Evolutionary conservation across 2,329 filamentous ascomycete species (phyloP), one percentile per base, ranked within the genome.

Genomic region (Anthostomella pinea): DNA sequence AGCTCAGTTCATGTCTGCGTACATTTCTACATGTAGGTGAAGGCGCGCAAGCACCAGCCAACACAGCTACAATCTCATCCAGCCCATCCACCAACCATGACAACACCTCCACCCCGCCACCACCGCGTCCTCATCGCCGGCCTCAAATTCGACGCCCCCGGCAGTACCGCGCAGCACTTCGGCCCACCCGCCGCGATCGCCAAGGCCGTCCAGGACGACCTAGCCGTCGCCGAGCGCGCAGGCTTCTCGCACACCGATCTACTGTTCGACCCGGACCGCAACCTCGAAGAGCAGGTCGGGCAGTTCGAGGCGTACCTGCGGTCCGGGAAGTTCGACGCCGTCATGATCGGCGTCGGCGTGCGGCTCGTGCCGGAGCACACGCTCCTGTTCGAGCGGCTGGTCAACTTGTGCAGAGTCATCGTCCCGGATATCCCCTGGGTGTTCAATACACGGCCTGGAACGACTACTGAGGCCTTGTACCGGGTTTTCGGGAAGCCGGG

Each of bases 301-400:
- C 27, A 13, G 27, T 13, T 30, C 14, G 27, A 19, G 14, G 16
- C 27, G 13, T 15, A 8, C 15, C 27, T 30, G 5, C 13, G 16
- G 27, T 16, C 10, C n/a, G 27, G 26, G 10, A 23, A 42, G 18
- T 46, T 48, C 35, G 49, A 40, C 19, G 45, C 42, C 9, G 43
- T 50, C 34, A 36, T 43, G 20, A 43, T 50, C 22, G 45, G 47
- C n/a, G 38, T 45, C 4, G 45, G 47, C 9, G 30, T 43, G 17
- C 45, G 42, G 22, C 17, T 50, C 10, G 21, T 41, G 15, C 37
- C 45, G 8, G 35, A 41, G 6, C 18, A 44, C 19, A 40, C 45
- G 9, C 28, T 9, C 8, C n/a, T 48, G 22, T 49, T 54, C 35
- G 47, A 54, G 33, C 36, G 44, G 16, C 31, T 46, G 9, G 52